Conservation (phyloP, 805 yeast species). For the Wickerhamomyces chambardii region DNA sequence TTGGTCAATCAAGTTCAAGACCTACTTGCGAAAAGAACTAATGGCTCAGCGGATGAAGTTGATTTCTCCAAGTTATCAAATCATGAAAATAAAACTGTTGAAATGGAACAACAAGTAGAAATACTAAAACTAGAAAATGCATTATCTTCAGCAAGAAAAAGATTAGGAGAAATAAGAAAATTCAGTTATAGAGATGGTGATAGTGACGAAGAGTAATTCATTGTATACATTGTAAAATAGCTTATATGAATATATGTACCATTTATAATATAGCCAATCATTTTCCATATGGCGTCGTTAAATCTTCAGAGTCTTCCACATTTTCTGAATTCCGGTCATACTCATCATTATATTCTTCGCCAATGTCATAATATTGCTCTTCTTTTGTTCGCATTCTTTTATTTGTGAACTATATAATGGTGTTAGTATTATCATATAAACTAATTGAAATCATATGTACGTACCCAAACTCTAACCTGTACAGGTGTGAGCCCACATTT, state of each 20-base stretch:
- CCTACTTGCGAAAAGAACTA: constrained; percentile 30
- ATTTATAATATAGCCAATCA: too few species aligned
- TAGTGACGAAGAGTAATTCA: constrained; percentile 41
- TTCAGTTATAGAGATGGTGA: constrained; percentile 62
- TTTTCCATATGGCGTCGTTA: too few species aligned
- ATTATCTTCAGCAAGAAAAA: constrained; percentile 62
- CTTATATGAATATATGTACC: too few species aligned
- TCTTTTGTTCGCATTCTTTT: constrained; percentile 19
- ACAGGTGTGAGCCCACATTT: constrained; percentile 17
- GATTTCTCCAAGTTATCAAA: constrained; percentile 64
- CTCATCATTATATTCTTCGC: too few species aligned
- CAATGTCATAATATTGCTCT: too few species aligned
- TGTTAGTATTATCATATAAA: not conserved
- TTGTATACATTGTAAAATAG: too few species aligned
- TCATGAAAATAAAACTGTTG: constrained; percentile 76
- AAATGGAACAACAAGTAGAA: constrained; percentile 92
- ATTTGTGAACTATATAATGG: constrained; percentile 17
- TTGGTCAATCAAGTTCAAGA: constrained; percentile 65
- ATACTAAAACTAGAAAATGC: constrained; percentile 76
- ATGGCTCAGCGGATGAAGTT: constrained; percentile 27
- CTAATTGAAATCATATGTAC: constrained; percentile 4
- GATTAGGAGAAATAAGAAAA: constrained; percentile 78
- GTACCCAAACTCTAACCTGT: constrained; percentile 26
- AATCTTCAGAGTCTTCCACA: too few species aligned
- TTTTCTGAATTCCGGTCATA: too few species aligned